Evolutionary conservation across 176 grass and related monocot species (phyloP).

Genomic region (barley (Hordeum vulgare)): MorexV3_pseudomolecules_assembly NC_058523.1:56000051-56000550

Average conservation of each 20-base stretch:
- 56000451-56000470: conserved; percentile 8
- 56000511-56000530: conserved; percentile 51
- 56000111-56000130: conserved; percentile 77
- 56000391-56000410: conserved; percentile 34
- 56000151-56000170: conserved; percentile 60
- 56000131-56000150: conserved; percentile 71
- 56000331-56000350: conserved; percentile 80
- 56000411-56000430: conserved; percentile 5
- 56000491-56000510: conserved; percentile 71
- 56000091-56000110: conserved; percentile 81
- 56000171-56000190: background rate
- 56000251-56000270: conserved; percentile 61
- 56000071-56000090: conserved; percentile 83
- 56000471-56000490: conserved; percentile 71
- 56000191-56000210: background rate
- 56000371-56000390: conserved; percentile 40
- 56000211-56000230: conserved; percentile 13
- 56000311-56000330: conserved; percentile 91
- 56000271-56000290: conserved; percentile 52
- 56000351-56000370: conserved; percentile 48
- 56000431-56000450: conserved; percentile 13
- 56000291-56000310: conserved; percentile 75
- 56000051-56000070: conserved; percentile 54
- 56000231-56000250: background rate
- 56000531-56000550: conserved; percentile 59